Percentiles rank a stretch among this genome's conserved stretches.
Conservation (phyloP, 1,284 basidiomycete species). For the Mycocalia duriaeana region DNA sequence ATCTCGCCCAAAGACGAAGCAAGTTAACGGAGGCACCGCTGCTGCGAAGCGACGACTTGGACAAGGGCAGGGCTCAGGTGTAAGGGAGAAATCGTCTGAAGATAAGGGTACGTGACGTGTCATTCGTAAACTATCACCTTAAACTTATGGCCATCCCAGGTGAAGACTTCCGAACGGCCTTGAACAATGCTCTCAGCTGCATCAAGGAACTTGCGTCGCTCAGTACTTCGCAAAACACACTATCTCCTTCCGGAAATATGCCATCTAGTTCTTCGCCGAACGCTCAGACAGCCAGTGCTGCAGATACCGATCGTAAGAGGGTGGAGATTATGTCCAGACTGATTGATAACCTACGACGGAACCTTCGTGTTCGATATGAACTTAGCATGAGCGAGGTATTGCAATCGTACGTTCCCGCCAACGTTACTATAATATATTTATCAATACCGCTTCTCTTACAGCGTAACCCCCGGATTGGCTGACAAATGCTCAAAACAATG, state of each 20-base stretch:
- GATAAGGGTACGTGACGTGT: neutral
- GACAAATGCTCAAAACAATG: conserved; percentile 73
- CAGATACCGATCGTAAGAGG: conserved; percentile 51
- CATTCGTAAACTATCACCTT: conserved; percentile 1
- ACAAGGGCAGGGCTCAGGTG: conserved; percentile 23
- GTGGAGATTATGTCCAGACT: conserved; percentile 66
- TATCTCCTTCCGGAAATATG: conserved; percentile 35
- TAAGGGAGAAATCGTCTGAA: conserved; percentile 7
- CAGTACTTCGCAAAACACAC: conserved; percentile 31
- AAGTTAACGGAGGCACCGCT: conserved; percentile 12
- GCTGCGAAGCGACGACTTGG: conserved; percentile 38
- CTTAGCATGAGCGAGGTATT: conserved; percentile 68
- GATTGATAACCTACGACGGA: conserved; percentile 67
- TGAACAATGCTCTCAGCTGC: conserved; percentile 54
- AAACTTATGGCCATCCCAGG: conserved; percentile 19
- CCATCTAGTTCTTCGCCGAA: conserved; percentile 32
- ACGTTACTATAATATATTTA: neutral
- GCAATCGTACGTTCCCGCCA: conserved; percentile 50
- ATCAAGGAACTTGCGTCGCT: conserved; percentile 50
- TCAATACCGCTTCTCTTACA: conserved; percentile 24
- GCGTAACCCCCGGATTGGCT: conserved; percentile 71
- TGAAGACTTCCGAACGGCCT: conserved; percentile 65
- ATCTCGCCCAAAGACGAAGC: conserved; percentile 28
- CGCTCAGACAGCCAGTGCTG: conserved; percentile 29
- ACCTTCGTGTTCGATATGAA: conserved; percentile 75